A percentile compares a stretch with the other conserved stretches of the same genome.
phyloP scores from a whole-genome alignment of 768 basidiomycete genomes.

The Gloeopeniophorella convolvens region DNA sequence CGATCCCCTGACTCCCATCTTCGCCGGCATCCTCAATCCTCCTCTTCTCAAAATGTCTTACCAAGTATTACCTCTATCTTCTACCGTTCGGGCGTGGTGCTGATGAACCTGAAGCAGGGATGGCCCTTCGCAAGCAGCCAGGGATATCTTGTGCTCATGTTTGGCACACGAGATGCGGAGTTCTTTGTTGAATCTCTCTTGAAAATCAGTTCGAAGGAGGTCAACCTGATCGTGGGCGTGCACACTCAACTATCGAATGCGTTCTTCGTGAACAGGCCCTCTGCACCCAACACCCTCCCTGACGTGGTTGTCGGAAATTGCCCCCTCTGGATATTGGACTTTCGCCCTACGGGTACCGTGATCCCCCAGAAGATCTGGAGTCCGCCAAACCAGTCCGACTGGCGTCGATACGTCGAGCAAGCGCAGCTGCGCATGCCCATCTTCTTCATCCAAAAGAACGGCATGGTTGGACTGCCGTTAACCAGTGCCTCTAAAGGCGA shows the following conservation, averaged over 20 bases:
- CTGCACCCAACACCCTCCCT: background rate
- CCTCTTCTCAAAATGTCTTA: background rate
- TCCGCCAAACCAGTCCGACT: constrained; percentile 16
- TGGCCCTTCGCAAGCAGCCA: background rate
- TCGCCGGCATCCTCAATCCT: background rate
- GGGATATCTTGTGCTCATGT: constrained; percentile 11
- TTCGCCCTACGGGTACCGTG: background rate
- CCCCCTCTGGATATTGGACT: constrained; percentile 13
- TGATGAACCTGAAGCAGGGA: too few relatives aligned
- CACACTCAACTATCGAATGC: constrained; percentile 4
- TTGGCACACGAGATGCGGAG: constrained; percentile 6
- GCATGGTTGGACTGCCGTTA: constrained; percentile 7
- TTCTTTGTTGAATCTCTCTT: constrained; percentile 15
- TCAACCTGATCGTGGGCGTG: constrained; percentile 3
- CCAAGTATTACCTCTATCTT: background rate
- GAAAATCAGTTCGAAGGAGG: background rate
- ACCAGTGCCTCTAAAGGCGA: background rate
- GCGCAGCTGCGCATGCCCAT: constrained; percentile 13
- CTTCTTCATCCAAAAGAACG: constrained; percentile 12
- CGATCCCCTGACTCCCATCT: background rate
- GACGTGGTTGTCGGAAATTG: background rate
- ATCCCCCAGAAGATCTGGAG: constrained; percentile 14
- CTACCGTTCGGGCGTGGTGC: too few relatives aligned
- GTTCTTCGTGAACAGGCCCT: constrained; percentile 1
- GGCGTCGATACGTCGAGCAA: constrained; percentile 18